A percentile compares a stretch with the other conserved stretches of the same genome.
Evolutionary conservation across 352 stramenopile species (phyloP).

Genomic region (Phytophthora litchii): DNA sequence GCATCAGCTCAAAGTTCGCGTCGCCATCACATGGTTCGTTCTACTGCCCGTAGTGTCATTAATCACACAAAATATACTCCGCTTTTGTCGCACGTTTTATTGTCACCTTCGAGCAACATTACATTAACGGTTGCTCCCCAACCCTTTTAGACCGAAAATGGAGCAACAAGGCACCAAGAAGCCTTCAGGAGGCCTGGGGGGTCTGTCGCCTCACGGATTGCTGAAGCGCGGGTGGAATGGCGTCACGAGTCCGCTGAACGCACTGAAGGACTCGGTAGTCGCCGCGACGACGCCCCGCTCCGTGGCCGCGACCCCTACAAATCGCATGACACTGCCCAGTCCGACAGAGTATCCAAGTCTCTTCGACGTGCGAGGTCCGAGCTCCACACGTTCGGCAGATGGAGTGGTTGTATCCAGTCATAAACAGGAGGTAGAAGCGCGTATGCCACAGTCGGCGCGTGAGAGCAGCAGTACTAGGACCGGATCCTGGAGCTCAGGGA

Average conservation of each 20-base stretch:
- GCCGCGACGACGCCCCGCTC: constrained; percentile 53
- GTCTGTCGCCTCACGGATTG: constrained; percentile 62
- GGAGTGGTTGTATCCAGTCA: constrained; percentile 19
- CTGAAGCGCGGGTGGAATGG: constrained; percentile 73
- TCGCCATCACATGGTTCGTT: constrained; percentile 27
- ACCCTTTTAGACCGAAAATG: constrained; percentile 28
- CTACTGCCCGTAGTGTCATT: constrained; percentile 25
- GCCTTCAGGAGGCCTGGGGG: constrained; percentile 18
- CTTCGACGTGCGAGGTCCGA: constrained; percentile 63
- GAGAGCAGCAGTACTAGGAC: constrained; percentile 38
- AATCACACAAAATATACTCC: constrained; percentile 1
- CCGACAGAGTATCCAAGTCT: constrained; percentile 75
- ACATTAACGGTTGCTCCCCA: constrained; percentile 16
- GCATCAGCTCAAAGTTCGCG: constrained; percentile 29
- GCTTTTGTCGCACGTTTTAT: not conserved
- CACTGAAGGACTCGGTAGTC: constrained; percentile 71
- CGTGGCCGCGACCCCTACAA: constrained; percentile 35
- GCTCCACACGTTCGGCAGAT: constrained; percentile 46
- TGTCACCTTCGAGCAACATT: constrained; percentile 24
- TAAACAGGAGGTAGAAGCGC: constrained; percentile 20
- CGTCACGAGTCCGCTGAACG: constrained; percentile 62
- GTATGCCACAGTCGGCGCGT: constrained; percentile 42
- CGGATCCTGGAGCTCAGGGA: constrained; percentile 41
- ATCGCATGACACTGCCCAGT: constrained; percentile 46
- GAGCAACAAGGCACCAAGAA: constrained; percentile 44